Evolutionary conservation across 768 basidiomycete species (phyloP), one percentile per base, ranked within the genome.

Genomic region (Podaxis carcinomalis): DNA sequence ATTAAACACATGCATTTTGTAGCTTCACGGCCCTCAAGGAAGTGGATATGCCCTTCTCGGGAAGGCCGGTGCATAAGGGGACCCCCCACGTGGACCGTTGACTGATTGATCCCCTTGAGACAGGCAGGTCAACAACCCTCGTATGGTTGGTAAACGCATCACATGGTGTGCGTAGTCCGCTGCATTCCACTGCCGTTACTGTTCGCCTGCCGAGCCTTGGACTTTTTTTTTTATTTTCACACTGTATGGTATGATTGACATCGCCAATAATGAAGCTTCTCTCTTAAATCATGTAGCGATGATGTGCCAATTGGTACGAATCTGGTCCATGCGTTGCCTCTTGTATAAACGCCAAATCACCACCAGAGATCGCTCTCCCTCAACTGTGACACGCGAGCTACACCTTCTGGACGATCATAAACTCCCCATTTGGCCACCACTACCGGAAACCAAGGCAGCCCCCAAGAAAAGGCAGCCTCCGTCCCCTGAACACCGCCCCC

Each of bases 1-100:
- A 32, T 27, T 27, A 37, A 39, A 4, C 23, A 7, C 23, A 19
- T 32, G n/a, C 16, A 44, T 46, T 55, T 40, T 10, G 5, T 64
- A 92, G 90, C 73, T 85, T 62, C 82, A 90, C 66, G 90, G 90
- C 4, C 90, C 90, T 0, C 83, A 83, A 68, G 90, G 90, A 21
- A 79, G 75, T 61, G 90, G 90, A 23, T 92, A 92, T 69, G 90
- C 89, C n/a, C 70, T 92, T 36, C 71, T 88, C 2, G 75, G 76
- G n/a, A 77, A 76, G 62, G 74, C 74, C 0, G 76, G 76, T 4
- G 68, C 70, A 49, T 75, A 63, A 68, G 11, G 11, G 49, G 5
- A 5, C 35, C 23, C 19, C 19, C 23, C 25, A n/a, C 19, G 42
- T n/a, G 42, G 14, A 9, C 2, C n/a, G 7, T 19, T 19, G 42